Conservation (phyloP, 139 green algal genomes). For the Tetradesmus obliquus region DNA sequence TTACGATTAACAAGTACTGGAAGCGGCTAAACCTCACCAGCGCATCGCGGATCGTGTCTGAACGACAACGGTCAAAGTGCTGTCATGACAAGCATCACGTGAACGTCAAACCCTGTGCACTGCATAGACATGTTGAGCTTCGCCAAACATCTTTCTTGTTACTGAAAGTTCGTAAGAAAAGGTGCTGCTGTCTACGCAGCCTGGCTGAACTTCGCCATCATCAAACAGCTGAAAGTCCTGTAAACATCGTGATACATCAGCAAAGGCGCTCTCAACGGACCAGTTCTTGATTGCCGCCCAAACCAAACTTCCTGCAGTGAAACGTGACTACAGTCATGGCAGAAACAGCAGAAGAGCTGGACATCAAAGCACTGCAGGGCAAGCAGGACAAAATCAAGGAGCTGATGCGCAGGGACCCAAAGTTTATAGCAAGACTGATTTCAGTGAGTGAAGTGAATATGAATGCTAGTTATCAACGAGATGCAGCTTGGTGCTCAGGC, state of each 20-base stretch:
- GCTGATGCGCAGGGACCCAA: conserved; percentile 43
- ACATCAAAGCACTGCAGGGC: conserved; percentile 20
- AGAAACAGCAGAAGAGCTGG: conserved; percentile 24
- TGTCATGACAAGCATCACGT: background rate
- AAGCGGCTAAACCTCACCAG: too few species aligned
- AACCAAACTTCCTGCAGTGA: background rate
- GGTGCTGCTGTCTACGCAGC: too few species aligned
- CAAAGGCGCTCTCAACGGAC: background rate
- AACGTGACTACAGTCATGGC: background rate
- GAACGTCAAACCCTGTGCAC: background rate
- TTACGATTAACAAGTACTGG: too few species aligned
- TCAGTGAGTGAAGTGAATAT: background rate
- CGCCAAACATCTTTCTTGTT: too few species aligned
- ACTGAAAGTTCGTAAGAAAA: background rate
- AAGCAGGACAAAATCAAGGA: conserved; percentile 46
- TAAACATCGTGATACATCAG: background rate
- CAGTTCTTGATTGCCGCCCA: background rate
- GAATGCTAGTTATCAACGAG: background rate
- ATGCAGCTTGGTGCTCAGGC: background rate
- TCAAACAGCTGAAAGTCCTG: too few species aligned
- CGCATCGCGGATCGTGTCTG: too few species aligned
- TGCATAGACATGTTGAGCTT: background rate
- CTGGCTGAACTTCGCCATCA: too few species aligned
- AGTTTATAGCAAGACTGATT: conserved; percentile 44
- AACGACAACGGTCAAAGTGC: background rate